phyloP scores from a whole-genome alignment of 148 eudicot genomes.

The Tetragonia tetragonoides region DNA sequence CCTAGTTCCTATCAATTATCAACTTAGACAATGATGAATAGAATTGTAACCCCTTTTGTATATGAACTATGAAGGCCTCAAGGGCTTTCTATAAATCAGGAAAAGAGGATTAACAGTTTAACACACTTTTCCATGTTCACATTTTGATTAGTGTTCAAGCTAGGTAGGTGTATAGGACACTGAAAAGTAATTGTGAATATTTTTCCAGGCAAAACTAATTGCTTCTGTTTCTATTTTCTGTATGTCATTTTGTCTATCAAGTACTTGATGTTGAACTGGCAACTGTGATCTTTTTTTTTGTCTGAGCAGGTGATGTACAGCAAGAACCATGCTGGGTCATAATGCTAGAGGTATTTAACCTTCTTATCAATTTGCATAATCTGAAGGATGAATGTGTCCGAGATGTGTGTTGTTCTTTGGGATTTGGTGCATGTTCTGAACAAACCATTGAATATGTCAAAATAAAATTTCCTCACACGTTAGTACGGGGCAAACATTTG shows the following conservation, averaged over 20 bases:
- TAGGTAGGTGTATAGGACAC: background rate
- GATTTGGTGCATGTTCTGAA: too few species aligned
- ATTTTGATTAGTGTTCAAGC: background rate
- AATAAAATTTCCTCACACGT: too few species aligned
- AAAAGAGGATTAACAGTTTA: background rate
- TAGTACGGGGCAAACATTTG: too few species aligned
- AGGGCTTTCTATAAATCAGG: background rate
- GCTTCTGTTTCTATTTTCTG: background rate
- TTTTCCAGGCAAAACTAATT: background rate
- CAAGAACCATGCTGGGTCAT: constrained; percentile 95
- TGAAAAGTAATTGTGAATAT: background rate
- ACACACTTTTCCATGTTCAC: background rate
- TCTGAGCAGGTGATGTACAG: constrained; percentile 53
- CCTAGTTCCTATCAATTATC: background rate
- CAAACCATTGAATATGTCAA: too few species aligned
- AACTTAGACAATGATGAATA: too few species aligned
- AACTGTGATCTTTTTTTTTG: constrained; percentile 7
- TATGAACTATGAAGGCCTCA: background rate
- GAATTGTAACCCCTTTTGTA: background rate
- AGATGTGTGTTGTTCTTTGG: too few species aligned
- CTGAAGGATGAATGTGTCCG: background rate
- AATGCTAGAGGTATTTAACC: constrained; percentile 77
- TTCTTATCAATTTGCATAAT: background rate
- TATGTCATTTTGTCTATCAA: background rate
- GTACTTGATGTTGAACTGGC: constrained; percentile 1